A percentile compares a stretch with the other conserved stretches of the same genome.
Conservation (phyloP, 306 rosid species). For the Ziziphus jujuba region DNA sequence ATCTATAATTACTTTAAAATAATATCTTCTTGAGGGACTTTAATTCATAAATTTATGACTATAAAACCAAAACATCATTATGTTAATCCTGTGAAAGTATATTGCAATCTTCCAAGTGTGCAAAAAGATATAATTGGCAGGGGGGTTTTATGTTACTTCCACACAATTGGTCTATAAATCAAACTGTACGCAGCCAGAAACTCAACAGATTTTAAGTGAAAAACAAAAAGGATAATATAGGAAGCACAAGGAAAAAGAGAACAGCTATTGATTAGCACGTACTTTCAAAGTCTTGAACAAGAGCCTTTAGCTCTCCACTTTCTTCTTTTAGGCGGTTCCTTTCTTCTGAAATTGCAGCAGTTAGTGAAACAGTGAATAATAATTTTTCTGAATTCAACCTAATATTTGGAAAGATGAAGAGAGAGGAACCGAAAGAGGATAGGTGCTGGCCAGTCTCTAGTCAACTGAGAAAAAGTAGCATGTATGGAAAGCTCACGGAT, state of each 20-base stretch:
- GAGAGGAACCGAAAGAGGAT: conserved; percentile 1
- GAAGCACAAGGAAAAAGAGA: conserved; percentile 9
- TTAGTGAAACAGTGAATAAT: conserved; percentile 2
- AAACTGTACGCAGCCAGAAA: not conserved
- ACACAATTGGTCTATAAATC: not conserved
- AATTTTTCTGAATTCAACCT: not conserved
- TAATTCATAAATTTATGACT: not conserved
- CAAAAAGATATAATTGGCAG: not conserved
- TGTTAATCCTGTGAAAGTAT: not conserved
- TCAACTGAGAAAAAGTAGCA: not conserved
- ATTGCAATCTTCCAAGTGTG: not conserved
- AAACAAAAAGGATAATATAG: not conserved
- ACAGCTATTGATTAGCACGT: conserved; percentile 27
- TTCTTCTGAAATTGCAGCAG: conserved; percentile 53
- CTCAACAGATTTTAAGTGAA: conserved; percentile 8
- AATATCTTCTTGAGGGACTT: not conserved
- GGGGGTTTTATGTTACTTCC: not conserved
- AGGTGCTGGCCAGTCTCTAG: not conserved
- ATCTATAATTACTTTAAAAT: not conserved
- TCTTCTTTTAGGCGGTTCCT: conserved; percentile 60
- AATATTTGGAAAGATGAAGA: not conserved
- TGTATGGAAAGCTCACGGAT: not conserved
- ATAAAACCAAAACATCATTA: not conserved
- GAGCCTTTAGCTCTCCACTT: conserved; percentile 66
- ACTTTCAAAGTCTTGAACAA: conserved; percentile 86